Evolutionary conservation across 2,329 filamentous ascomycete genomes (phyloP), one percentile per base, ranked within the genome.

Genomic region (Phialophora macrospora): DNA sequence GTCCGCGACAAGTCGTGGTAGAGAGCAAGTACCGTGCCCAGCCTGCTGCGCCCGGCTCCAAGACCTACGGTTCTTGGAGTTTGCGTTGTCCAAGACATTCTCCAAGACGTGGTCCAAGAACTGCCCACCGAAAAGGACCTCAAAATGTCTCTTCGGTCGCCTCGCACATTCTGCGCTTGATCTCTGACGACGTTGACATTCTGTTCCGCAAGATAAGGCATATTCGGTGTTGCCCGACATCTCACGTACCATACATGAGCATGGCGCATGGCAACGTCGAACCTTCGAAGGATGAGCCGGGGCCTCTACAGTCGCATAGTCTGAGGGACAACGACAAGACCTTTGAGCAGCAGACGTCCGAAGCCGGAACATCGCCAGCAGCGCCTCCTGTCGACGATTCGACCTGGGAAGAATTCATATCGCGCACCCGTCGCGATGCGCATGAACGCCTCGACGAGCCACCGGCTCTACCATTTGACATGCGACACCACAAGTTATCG

Each of bases 381-480:
- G 54, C 49, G 12, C 62, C 62, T 52, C 51, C 54, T 4, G 51
- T 20, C 12, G 46, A 20, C 22, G 48, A 17, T 22, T 24, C 24
- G 49, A 55, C n/a, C 17, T 38, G 61, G 8, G 34, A 52, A 4
- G 38, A 51, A 17, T 65, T 61, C 38, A 55, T 26, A 28, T 55
- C 62, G 14, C 17, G 49, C 8, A 65, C 57, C 22, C 46, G 28
- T 30, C 56, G 59, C 51, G 64, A 64, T 54, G 55, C 60, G n/a
- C 55, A 60, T 26, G 28, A 54, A 38, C 41, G 61, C 22, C 48
- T 64, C 12, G 57, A 62, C 20, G 60, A 30, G 17, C 69, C 67
- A 22, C 69, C 69, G 11, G 55, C 55, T 7, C 51, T 71, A 34
- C 69, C 69, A 44, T 71, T 68, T 62, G 57, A 68, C 51, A 52